phyloP scores from a whole-genome alignment of 306 rosid species.

The Pterocarpus santalinus region DNA sequence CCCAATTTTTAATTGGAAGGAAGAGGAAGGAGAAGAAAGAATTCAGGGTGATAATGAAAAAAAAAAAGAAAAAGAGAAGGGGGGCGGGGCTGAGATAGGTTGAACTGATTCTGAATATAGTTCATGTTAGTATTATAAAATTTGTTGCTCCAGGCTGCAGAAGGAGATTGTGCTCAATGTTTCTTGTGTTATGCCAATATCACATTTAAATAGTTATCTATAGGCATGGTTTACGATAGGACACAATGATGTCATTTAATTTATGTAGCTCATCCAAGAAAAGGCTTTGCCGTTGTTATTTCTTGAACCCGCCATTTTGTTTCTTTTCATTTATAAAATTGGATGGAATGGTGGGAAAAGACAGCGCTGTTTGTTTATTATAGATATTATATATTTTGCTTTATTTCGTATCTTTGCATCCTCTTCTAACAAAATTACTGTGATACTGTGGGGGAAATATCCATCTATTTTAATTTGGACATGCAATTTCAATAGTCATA shows the following conservation, averaged over 20 bases:
- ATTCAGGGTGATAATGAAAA: not conserved
- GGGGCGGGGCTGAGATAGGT: too few species aligned
- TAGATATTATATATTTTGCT: slow-evolving; percentile 2
- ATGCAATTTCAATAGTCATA: not conserved
- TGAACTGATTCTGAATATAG: slow-evolving; percentile 6
- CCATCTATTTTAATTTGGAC: not conserved
- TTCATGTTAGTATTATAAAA: not conserved
- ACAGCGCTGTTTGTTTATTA: slow-evolving; percentile 3
- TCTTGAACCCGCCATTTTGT: slow-evolving; percentile 19
- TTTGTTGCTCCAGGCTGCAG: not conserved
- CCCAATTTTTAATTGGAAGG: not conserved
- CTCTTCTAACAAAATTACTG: not conserved
- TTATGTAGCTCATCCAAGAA: not conserved
- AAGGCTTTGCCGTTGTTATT: not conserved
- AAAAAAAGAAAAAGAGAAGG: too few species aligned
- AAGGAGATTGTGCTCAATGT: too few species aligned
- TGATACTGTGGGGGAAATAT: not conserved
- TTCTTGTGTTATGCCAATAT: too few species aligned
- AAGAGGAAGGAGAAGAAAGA: slow-evolving; percentile 1
- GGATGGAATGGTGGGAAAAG: not conserved
- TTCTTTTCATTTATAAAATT: not conserved
- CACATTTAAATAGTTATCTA: too few species aligned
- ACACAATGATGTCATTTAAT: too few species aligned
- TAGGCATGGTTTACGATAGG: too few species aligned
- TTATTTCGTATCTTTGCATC: not conserved